phyloP scores from a whole-genome alignment of 345 rosid species.

The Dimocarpus longan region DNA sequence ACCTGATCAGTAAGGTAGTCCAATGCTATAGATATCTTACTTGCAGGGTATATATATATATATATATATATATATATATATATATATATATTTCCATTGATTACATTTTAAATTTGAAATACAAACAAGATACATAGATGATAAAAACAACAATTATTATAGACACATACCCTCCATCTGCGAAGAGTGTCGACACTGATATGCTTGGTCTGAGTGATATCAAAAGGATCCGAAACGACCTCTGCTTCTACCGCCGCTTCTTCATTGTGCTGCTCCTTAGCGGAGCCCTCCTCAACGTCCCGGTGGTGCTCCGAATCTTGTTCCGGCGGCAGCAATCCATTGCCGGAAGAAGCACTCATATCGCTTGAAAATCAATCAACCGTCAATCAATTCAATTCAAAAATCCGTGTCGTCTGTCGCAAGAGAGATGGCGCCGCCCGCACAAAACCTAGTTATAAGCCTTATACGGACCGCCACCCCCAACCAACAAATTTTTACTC shows the following conservation, averaged over 20 bases:
- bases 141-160: not conserved
- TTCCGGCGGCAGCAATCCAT: not conserved
- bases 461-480: not conserved
- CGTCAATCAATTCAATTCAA: not conserved
- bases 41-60: too few relatives aligned
- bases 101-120: not conserved
- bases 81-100: too few relatives aligned
- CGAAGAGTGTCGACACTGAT: not conserved
- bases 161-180: not conserved
- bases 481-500: not conserved
- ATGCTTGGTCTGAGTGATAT: not conserved
- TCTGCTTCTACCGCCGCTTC: not conserved
- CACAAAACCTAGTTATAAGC: not conserved
- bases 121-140: not conserved
- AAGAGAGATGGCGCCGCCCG: not conserved
- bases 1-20: too few relatives aligned
- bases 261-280: not conserved
- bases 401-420: not conserved
- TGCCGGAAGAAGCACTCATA: not conserved
- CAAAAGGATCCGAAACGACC: not conserved
- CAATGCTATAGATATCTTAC: too few relatives aligned
- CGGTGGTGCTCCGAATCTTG: not conserved
- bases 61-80: too few relatives aligned
- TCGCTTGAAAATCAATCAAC: not conserved
- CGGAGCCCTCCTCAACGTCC: not conserved